phyloP scores from a whole-genome alignment of 1,284 basidiomycete genomes.

The Ceratobasidium sp. region DNA sequence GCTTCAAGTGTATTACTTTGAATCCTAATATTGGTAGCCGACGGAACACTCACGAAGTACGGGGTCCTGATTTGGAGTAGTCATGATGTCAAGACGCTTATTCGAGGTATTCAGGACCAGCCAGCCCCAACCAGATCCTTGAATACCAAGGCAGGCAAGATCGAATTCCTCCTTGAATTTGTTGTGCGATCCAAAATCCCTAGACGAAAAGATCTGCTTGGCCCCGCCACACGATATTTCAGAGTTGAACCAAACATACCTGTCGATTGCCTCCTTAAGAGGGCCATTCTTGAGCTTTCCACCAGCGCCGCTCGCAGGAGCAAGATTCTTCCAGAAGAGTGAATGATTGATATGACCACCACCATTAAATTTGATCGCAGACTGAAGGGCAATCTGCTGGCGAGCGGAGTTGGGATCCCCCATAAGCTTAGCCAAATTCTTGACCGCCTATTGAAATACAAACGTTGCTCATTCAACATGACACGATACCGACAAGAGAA shows the following conservation, averaged over 20 bases:
- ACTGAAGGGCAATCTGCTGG: slow-evolving; percentile 82
- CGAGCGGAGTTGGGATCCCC: too few relatives aligned
- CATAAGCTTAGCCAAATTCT: too few relatives aligned
- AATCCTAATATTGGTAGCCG: not conserved
- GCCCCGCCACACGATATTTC: slow-evolving; percentile 40
- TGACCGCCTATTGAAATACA: slow-evolving; percentile 50
- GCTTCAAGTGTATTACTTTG: slow-evolving; percentile 50
- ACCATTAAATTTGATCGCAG: slow-evolving; percentile 80
- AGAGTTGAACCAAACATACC: slow-evolving; percentile 50
- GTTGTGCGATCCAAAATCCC: slow-evolving; percentile 84
- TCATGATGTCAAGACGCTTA: slow-evolving; percentile 55
- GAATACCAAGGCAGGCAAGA: slow-evolving; percentile 90
- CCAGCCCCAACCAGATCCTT: slow-evolving; percentile 99
- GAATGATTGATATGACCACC: slow-evolving; percentile 92
- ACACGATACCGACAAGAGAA: not conserved
- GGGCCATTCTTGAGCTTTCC: slow-evolving; percentile 57
- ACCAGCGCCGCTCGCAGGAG: slow-evolving; percentile 61
- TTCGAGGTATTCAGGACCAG: slow-evolving; percentile 66
- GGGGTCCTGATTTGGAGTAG: slow-evolving; percentile 93
- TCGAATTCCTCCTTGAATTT: slow-evolving; percentile 81
- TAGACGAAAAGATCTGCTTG: not conserved
- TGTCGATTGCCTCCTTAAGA: slow-evolving; percentile 77
- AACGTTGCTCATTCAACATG: not conserved
- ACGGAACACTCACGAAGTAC: slow-evolving; percentile 64
- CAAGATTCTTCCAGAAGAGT: slow-evolving; percentile 94